Base-by-base conservation (phyloP, 2,329 filamentous ascomycete species). In the Arthrobotrys iridis region DNA sequence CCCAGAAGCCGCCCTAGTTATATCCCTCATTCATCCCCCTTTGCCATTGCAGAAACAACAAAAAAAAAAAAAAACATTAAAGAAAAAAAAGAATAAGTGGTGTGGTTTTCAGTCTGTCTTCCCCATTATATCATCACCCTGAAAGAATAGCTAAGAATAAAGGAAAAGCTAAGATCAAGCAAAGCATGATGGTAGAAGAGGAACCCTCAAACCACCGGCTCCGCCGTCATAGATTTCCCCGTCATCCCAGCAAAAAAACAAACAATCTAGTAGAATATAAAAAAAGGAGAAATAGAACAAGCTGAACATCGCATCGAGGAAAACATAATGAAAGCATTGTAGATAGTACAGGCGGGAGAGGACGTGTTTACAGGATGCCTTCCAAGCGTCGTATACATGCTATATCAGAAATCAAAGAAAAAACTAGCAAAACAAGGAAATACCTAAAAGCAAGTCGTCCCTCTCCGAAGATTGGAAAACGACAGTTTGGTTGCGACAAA, bases 1-100 rank as follows among this genome's bases (percentile, higher is more conserved):
- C 78, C 78, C 78, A 77, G 78, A 79, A 79, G 78, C 78, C 70
- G 78, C 77, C 77, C 78, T 79, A 77, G 72, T 78, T 46, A 77
- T 77, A 65, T 67, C 50, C 66, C 77, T 52, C 48, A 43, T 46
- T 37, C 50, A 55, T 55, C 33, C 33, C 43, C 46, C 41, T 15
- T 26, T 73, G 64, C 67, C 64, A 68, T 63, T 60, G 35, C 43
- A 43, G 37, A 64, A 76, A 75, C 33, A 76, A 72, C 72, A 68
- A 40, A 76, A 63, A 43, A 72, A 46, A 63, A 67, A 46, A 24
- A 72, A 26, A 59, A 3, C 24, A 50, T 15, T 55, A 64, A 65
- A 73, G 37, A 77, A 70, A 76, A 52, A 76, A 77, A 62, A 68
- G 74, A 77, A 77, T 58, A 66, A 66, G 40, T 46, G 66, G 58